A percentile compares a stretch with the other conserved stretches of the same genome.
phyloP scores from a whole-genome alignment of 495 filamentous ascomycete genomes.

The Lasiosphaeriaceae sp. region DNA sequence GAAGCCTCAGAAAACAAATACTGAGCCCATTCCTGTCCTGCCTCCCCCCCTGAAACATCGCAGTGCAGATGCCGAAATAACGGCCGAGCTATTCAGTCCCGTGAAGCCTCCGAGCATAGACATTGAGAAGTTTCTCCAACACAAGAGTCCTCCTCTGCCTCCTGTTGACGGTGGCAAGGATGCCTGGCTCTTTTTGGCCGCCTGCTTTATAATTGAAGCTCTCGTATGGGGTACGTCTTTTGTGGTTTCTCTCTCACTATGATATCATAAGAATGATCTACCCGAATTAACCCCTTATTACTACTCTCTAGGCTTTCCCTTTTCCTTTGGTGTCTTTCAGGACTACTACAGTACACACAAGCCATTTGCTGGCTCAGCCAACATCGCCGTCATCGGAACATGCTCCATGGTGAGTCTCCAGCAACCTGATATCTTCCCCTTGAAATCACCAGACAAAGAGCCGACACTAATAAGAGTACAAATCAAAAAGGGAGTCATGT shows the following conservation, averaged over 20 bases:
- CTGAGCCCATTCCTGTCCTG: too few species aligned
- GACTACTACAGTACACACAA: slow-evolving; percentile 42
- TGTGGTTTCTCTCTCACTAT: background rate
- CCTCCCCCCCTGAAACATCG: too few species aligned
- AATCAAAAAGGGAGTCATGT: slow-evolving; percentile 43
- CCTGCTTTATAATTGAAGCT: slow-evolving; percentile 61
- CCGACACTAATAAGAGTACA: background rate
- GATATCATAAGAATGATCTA: background rate
- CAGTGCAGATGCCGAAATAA: too few species aligned
- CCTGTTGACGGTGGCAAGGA: slow-evolving; percentile 56
- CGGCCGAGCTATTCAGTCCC: too few species aligned
- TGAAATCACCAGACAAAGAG: background rate
- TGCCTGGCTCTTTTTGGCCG: slow-evolving; percentile 62
- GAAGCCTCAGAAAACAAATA: too few species aligned
- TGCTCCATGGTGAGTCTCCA: slow-evolving; percentile 30
- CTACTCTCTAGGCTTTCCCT: slow-evolving; percentile 53
- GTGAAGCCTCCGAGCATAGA: too few species aligned
- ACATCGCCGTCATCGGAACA: slow-evolving; percentile 42
- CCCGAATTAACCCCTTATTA: background rate
- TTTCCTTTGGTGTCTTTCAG: slow-evolving; percentile 53
- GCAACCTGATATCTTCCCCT: background rate
- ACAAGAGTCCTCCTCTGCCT: slow-evolving; percentile 46
- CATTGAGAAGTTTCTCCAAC: too few species aligned
- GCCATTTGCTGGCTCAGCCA: slow-evolving; percentile 32
- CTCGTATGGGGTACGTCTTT: slow-evolving; percentile 57